Evolutionary conservation across 495 filamentous ascomycete genomes (phyloP).

Genomic region (Geoglossum glabrum): DNA sequence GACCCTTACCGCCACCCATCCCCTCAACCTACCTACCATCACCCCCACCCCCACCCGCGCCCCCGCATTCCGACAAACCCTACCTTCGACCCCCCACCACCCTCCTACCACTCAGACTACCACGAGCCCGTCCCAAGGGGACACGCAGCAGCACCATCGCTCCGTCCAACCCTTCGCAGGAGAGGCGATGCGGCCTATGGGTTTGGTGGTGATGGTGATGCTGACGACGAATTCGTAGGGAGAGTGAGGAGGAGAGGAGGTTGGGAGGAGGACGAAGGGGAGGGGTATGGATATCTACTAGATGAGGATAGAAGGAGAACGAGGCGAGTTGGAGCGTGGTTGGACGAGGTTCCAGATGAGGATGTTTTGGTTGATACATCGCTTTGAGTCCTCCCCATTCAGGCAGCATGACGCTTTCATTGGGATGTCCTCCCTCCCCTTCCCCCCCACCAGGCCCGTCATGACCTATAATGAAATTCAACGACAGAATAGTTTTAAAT

Average conservation of each 20-base stretch:
- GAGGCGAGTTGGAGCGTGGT: background rate
- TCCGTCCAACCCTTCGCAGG: too few species aligned
- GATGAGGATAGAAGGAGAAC: background rate
- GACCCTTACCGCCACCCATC: background rate
- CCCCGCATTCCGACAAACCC: background rate
- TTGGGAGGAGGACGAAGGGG: background rate
- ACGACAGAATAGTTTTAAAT: too few species aligned
- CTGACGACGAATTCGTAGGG: background rate
- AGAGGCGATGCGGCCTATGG: too few species aligned
- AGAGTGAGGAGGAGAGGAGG: background rate
- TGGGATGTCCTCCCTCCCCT: too few species aligned
- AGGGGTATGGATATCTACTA: background rate
- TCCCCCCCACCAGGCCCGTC: too few species aligned
- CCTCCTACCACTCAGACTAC: background rate
- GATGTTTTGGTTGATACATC: background rate
- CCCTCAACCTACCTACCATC: background rate
- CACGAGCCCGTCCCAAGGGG: background rate
- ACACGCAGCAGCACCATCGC: too few species aligned
- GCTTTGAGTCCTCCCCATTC: too few species aligned
- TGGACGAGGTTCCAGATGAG: background rate
- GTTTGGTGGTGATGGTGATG: too few species aligned
- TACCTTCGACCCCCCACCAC: background rate
- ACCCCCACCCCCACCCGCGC: background rate
- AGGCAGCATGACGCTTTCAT: too few species aligned
- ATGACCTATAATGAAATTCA: too few species aligned